Evolutionary conservation across 2,329 filamentous ascomycete genomes (phyloP).

Genomic region (Aspergillus sp.): DNA sequence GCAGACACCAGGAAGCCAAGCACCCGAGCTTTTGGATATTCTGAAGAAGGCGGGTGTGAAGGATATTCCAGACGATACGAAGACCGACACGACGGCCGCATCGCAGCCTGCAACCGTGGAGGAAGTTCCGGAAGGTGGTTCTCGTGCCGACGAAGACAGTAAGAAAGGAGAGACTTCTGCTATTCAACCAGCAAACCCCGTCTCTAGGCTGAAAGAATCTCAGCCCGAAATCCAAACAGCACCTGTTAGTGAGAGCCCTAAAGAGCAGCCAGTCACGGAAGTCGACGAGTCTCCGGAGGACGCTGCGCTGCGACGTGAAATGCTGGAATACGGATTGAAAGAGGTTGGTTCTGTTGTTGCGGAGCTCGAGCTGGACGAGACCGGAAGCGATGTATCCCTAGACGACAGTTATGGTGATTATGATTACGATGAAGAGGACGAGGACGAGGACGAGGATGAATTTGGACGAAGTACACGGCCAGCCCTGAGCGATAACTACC

Average conservation of each 20-base stretch:
- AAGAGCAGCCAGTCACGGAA: constrained; percentile 51
- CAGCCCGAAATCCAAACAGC: too few species aligned
- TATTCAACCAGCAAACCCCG: too few species aligned
- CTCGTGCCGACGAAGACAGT: too few species aligned
- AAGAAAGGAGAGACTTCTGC: too few species aligned
- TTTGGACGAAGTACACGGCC: constrained; percentile 63
- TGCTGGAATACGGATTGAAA: constrained; percentile 80
- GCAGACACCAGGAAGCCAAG: constrained; percentile 58
- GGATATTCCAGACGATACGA: constrained; percentile 25
- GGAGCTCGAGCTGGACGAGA: constrained; percentile 75
- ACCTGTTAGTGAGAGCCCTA: constrained; percentile 8
- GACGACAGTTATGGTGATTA: constrained; percentile 50
- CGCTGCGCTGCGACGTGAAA: constrained; percentile 69
- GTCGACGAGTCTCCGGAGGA: constrained; percentile 73
- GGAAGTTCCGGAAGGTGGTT: too few species aligned
- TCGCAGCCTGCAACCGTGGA: too few species aligned
- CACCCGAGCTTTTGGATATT: constrained; percentile 61
- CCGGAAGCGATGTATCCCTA: constrained; percentile 40
- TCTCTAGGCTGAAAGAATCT: too few species aligned
- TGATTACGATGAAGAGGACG: constrained; percentile 35
- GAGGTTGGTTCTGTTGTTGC: constrained; percentile 90
- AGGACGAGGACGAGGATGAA: constrained; percentile 60
- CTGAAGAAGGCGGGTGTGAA: constrained; percentile 68
- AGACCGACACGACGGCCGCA: not conserved
- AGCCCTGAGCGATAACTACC: constrained; percentile 65